Base-by-base conservation (phyloP, 805 yeast genomes). In the Yarrowia sp. region DNA sequence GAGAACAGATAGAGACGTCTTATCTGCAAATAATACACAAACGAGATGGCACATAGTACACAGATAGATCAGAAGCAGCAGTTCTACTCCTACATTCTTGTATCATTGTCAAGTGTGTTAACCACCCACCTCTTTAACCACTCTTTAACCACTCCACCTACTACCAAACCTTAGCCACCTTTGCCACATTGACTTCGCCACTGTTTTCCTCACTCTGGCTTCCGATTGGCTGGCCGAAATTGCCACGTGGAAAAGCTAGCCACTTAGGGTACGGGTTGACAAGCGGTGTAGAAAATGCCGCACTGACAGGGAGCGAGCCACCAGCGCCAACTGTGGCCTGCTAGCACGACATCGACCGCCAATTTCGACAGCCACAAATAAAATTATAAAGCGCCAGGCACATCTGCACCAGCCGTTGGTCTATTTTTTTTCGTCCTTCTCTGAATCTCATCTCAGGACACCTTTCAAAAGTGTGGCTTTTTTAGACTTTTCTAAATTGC, bases 391-490 rank as follows among this genome's bases (percentile, higher is more conserved):
- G 30, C n/a, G 40, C 58, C 60, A 55, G 46, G 36, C 46, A 55
- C 61, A 24, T 9, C 33, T 24, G 61, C 61, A 55, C 30, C 46
- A 36, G n/a, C 20, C 55, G 20, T 49, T 17, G 55, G 52, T 47
- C 3, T 6, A 39, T 49, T 49, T 33, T 50, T 36, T 52, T 8
- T 15, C 24, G 17, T 5, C n/a, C n/a, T 10, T 33, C 33, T 19
- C 40, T 8, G n/a, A 34, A 4, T 3, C 6, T 24, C 30, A 4
- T 3, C 6, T 24, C 30, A 24, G 30, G 33, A 6, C 34, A 6
- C 10, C 24, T 39, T 8, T 9, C 60, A 20, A 55, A 55, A 55
- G n/a, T 55, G 61, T 55, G 61, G 61, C 61, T 55, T 55, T 53
- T 53, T 55, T 39, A 55, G 36, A 24, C 9, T 55, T 24, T n/a